These are phyloP conservation scores for Ceratocystis huliohia DNA, from an alignment of 2,329 filamentous ascomycete species.

Conservation along the genomic window DNA sequence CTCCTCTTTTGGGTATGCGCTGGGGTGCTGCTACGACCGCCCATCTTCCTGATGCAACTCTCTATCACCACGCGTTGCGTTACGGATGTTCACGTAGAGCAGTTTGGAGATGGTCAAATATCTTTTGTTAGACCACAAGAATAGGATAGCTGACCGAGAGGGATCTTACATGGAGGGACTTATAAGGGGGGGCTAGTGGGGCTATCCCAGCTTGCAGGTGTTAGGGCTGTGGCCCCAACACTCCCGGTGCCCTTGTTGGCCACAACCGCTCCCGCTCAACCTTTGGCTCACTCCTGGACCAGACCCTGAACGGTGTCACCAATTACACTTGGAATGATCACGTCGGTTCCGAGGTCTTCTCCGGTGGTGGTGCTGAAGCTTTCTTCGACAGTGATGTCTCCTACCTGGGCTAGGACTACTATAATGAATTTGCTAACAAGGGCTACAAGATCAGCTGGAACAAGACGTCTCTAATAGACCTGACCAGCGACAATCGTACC, in stretches of 20 bases:
- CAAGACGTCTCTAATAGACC: conserved; percentile 53
- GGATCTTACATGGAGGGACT: too few species aligned
- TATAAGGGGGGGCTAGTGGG: too few species aligned
- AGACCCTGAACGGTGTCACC: conserved; percentile 59
- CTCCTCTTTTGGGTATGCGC: conserved; percentile 49
- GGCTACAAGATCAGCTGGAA: conserved; percentile 62
- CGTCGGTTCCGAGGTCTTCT: conserved; percentile 65
- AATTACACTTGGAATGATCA: conserved; percentile 74
- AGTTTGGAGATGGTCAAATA: too few species aligned
- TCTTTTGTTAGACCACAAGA: too few species aligned
- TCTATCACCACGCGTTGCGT: too few species aligned
- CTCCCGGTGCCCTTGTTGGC: conserved; percentile 59
- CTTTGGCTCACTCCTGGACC: conserved; percentile 62
- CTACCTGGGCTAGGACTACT: conserved; percentile 64
- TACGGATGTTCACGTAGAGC: too few species aligned
- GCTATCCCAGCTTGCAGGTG: too few species aligned
- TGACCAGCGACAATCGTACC: conserved; percentile 46
- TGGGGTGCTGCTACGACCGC: conserved; percentile 67
- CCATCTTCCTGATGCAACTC: conserved; percentile 65
- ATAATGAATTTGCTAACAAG: conserved; percentile 58
- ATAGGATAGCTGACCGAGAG: too few species aligned
- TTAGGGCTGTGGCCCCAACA: too few species aligned
- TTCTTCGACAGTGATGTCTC: conserved; percentile 51
- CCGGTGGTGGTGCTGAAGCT: conserved; percentile 71
- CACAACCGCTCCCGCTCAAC: conserved; percentile 59